A percentile compares a stretch with the other conserved stretches of the same genome.
phyloP scores from a whole-genome alignment of 106 monocot genomes.

The Gastrodia elata region DNA sequence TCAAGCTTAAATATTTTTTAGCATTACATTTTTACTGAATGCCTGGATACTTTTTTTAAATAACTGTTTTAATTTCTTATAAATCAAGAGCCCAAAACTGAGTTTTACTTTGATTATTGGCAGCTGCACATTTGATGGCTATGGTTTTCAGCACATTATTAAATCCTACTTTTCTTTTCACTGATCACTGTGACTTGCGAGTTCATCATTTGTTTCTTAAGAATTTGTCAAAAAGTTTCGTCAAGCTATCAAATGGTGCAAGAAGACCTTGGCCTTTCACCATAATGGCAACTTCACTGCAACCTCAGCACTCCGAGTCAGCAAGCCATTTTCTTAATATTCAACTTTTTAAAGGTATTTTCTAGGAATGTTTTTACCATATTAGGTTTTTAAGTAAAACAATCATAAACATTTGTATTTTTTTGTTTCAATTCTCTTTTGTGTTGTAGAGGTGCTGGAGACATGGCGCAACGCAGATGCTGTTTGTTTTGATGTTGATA shows the following conservation, averaged over 20 bases:
- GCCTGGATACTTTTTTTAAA: not conserved
- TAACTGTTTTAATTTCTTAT: not conserved
- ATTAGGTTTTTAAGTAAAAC: not conserved
- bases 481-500: slow-evolving; percentile 97
- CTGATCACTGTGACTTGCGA: slow-evolving; percentile 1
- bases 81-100: not conserved
- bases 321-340: slow-evolving; percentile 18
- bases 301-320: slow-evolving; percentile 12
- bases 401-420: not conserved
- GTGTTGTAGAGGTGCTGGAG: slow-evolving; percentile 56
- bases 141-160: slow-evolving; percentile 3
- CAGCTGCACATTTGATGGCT: slow-evolving; percentile 17
- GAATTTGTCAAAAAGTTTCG: not conserved
- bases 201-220: slow-evolving; percentile 10
- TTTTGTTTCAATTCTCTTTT: not conserved
- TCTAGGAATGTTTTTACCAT: not conserved
- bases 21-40: not conserved
- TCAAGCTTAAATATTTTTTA: not conserved
- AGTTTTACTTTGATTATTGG: not conserved
- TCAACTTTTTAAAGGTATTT: slow-evolving; percentile 34
- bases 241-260: slow-evolving; percentile 3
- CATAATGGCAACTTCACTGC: slow-evolving; percentile 12
- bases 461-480: slow-evolving; percentile 76
- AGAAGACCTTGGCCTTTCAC: slow-evolving; percentile 15
- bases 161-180: slow-evolving; percentile 3